Base-by-base conservation (phyloP, 108 stramenopile genomes). In the Conticribra weissflogii region DNA sequence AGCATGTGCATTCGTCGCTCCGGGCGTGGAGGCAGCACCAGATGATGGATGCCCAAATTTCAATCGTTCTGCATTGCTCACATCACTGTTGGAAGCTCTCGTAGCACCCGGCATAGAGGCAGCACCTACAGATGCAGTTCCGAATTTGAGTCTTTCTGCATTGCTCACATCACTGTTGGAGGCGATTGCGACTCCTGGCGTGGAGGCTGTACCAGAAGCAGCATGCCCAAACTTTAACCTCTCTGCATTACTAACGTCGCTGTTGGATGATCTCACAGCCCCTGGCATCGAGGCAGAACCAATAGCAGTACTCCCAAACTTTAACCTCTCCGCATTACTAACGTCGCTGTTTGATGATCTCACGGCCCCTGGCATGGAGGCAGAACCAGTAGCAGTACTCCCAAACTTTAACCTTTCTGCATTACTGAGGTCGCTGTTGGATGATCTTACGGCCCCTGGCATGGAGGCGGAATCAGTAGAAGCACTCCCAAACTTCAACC, bases 131-230 rank as follows among this genome's bases (percentile, higher is more conserved):
- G 59, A 41, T 45, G 36, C 14, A 44, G 27, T 12, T 15, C 45
- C 66, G 57, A 54, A 56, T 9, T 68, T 68, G n/a, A 68, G 22
- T 2, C 54, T 15, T 54, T 68, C 66, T 47, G 66, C 66, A 19
- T n/a, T 29, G 2, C 58, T 59, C 17, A 29, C 4, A 49, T 63
- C 62, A 3, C 16, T 4, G 31, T 23, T 5, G 5, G 5, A 3
- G 3, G 34, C 62, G 16, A 15, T 9, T 29, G 28, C 14, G 17
- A 29, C 62, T 14, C 28, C 21, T 23, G 62, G 62, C 28, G 30
- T 63, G 48, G 46, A 3, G 3, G 50, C 50, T 14, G 50, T 3
- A 18, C 9, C 50, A 5, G 50, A 49, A 18, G 59, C 59, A 46
- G 5, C 3, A 60, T 17, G 24, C 18, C 24, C 44, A 61, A 59